Base-by-base conservation (phyloP, 176 grass and related monocot species). In the Pontederia crassipes region DNA sequence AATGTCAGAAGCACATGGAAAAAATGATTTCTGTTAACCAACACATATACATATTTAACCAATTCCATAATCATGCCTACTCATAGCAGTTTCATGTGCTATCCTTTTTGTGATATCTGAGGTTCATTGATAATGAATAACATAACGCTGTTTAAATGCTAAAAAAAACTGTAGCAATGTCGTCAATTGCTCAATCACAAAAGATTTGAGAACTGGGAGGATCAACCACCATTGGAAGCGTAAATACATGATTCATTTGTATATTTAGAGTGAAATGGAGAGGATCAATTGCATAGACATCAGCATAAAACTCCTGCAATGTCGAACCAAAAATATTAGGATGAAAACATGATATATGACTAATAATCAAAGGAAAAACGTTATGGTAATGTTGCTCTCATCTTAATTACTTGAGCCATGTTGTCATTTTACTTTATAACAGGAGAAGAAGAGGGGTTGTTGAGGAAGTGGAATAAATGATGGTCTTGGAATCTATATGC, bases 101-200 rank as follows among this genome's bases (percentile, higher is more conserved):
- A 24, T 24, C 20, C 0, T 24, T 1, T 24, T 24, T 24, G 20
- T 24, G 20, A 24, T 24, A 24, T 24, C 20, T 24, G 87, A 91
- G 72, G 87, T 81, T 59, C 87, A 80, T 73, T 91, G 81, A 68
- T 78, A 97, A 72, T 87, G 78, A 73, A 91, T 91, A 68, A 91
- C 81, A 78, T 84, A 83, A 48, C 84, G 77, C 5, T 80, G 79
- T 78, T 97, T 97, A 58, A 91, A 76, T 67, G 87, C 80, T 80
- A 97, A 74, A 67, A 24, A 24, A 97, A 86, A 97, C 79, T 54
- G 79, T 82, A 78, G 92, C 73, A 66, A 97, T 85, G 12, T 87
- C 87, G 12, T 97, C 92, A 82, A 88, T 83, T 80, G 81, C 76
- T 80, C 79, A 82, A 75, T 97, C 92, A 76, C 92, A 97, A 46